Evolutionary conservation across 2,329 filamentous ascomycete genomes (phyloP), one percentile per base, ranked within the genome.

Genomic region (Pezicula radicicola): DNA sequence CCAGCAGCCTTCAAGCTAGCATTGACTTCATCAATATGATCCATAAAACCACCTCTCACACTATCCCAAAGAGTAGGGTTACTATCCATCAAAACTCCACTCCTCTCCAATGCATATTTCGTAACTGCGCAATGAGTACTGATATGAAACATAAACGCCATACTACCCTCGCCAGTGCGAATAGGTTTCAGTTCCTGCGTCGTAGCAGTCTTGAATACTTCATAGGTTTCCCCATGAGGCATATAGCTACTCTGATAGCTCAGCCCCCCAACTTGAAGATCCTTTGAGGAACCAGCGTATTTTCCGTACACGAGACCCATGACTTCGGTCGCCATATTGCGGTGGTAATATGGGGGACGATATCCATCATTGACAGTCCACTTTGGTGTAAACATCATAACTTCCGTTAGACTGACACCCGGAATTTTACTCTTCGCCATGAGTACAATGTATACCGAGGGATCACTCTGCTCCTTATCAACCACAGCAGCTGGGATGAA

Each of bases 381-480:
- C 18, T 81, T 75, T 0, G 84, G 83, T 0, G 82, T 80, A 66
- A 86, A 87, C 65, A 84, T 81, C 50, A 86, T 77, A 58, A 85
- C 87, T 68, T 86, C 85, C 0, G 76, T 78, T 10, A 83, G 67
- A 2, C 81, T 75, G 0, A 79, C 80, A 5, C 77, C 77, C 0
- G 76, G 72, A 42, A 75, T 71, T 18, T 70, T 71, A 25, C 79
- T 80, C 49, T 71, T 77, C 2, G 81, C 80, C 0, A 84, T 85
- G 3, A 86, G 70, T 3, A 88, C 83, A 8, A 79, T 83, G 68
- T 79, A 87, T 59, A 87, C 81, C 9, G 77, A 80, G 0, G 84
- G 84, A 57, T 88, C 84, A 4, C 80, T 80, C 54, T 88, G 84
- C 62, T 88, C 84, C 58, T 75, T 78, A 10, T 75, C 79, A 51